Evolutionary conservation across 1,139 yeast genomes (phyloP).

Genomic region (Schizosaccharomyces versatilis): DNA sequence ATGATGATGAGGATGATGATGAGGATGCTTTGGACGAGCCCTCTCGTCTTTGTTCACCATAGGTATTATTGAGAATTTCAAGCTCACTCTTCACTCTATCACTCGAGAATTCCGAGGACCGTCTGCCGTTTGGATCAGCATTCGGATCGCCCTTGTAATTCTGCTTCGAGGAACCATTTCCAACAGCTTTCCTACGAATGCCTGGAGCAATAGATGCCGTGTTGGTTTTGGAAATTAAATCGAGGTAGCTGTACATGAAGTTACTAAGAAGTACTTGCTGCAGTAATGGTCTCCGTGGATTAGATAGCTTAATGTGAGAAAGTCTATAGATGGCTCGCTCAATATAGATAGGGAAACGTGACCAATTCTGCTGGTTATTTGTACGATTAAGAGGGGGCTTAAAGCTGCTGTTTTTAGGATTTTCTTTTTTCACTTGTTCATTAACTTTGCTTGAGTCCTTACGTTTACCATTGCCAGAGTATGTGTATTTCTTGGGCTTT

Average conservation of each 20-base stretch:
- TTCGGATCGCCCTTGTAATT: neutral
- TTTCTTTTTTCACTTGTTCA: too few relatives aligned
- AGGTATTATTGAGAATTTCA: neutral
- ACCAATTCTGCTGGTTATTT: neutral
- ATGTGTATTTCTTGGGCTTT: too few relatives aligned
- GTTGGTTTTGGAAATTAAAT: constrained; percentile 40
- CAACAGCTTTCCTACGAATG: too few relatives aligned
- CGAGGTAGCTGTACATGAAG: constrained; percentile 92
- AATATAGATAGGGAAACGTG: constrained; percentile 72
- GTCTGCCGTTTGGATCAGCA: neutral
- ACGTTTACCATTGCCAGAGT: too few relatives aligned
- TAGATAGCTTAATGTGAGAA: constrained; percentile 79
- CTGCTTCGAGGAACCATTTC: neutral
- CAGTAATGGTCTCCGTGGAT: constrained; percentile 69
- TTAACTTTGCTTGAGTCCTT: too few relatives aligned
- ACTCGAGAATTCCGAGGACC: neutral
- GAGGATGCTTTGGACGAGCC: too few relatives aligned
- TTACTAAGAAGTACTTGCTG: constrained; percentile 85
- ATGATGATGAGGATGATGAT: too few relatives aligned
- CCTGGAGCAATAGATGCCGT: neutral
- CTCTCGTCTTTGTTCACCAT: neutral
- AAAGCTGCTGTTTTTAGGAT: too few relatives aligned
- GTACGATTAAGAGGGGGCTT: too few relatives aligned
- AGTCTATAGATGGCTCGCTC: constrained; percentile 86
- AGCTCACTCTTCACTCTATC: neutral